Evolutionary conservation across 2,329 filamentous ascomycete genomes (phyloP).

Genomic region (Grosmannia serpens): DNA sequence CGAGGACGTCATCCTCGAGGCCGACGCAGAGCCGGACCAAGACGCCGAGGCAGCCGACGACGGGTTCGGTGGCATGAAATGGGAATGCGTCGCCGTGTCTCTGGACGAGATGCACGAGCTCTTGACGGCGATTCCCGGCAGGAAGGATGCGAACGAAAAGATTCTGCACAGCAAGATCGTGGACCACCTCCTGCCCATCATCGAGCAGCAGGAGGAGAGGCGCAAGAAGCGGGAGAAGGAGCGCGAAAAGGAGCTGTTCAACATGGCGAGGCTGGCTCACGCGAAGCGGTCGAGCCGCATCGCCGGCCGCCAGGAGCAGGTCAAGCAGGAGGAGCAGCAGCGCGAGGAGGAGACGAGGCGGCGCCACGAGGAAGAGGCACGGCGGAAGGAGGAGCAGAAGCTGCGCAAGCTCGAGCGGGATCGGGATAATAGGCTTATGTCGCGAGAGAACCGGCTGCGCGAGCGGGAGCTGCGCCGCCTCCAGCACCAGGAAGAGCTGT

Average conservation of each 20-base stretch:
- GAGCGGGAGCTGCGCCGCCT: conserved; percentile 76
- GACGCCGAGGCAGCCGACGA: conserved; percentile 30
- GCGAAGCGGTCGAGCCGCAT: conserved; percentile 90
- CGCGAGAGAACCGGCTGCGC: conserved; percentile 72
- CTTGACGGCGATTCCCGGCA: conserved; percentile 60
- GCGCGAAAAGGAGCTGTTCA: conserved; percentile 68
- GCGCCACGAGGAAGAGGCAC: conserved; percentile 51
- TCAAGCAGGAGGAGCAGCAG: conserved; percentile 40
- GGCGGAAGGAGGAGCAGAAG: conserved; percentile 55
- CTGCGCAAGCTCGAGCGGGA: conserved; percentile 53
- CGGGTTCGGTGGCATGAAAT: conserved; percentile 64
- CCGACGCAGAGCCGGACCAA: conserved; percentile 20
- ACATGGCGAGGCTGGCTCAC: conserved; percentile 76
- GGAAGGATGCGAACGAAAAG: conserved; percentile 77
- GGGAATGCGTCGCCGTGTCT: conserved; percentile 84
- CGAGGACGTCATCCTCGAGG: conserved; percentile 17
- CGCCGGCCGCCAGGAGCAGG: conserved; percentile 67
- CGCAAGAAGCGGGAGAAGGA: conserved; percentile 58
- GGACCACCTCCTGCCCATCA: conserved; percentile 69
- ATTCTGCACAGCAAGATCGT: conserved; percentile 59
- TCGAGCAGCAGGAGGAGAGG: conserved; percentile 67
- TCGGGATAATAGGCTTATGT: conserved; percentile 68
- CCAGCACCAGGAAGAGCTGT: conserved; percentile 75
- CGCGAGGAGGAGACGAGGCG: conserved; percentile 31
- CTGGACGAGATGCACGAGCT: conserved; percentile 66